phyloP scores from a whole-genome alignment of 768 basidiomycete genomes.

The Wakefieldia striispora region DNA sequence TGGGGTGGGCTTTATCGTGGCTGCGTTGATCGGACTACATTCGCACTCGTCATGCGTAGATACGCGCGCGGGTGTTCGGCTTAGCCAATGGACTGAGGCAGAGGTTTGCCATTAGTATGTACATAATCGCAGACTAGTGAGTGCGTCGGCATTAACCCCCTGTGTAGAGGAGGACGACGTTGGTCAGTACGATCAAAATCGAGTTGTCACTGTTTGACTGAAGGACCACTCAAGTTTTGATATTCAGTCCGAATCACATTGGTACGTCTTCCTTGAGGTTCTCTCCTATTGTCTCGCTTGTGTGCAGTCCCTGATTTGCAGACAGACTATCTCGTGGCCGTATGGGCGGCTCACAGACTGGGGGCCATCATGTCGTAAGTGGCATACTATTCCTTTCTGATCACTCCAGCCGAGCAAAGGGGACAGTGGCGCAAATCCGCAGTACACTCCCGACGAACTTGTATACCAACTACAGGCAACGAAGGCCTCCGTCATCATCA shows the following conservation, averaged over 20 bases:
- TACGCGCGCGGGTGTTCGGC: conserved; percentile 36
- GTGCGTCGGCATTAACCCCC: not conserved
- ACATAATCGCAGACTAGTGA: not conserved
- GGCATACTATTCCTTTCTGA: not conserved
- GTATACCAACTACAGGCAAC: conserved; percentile 51
- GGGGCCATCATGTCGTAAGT: conserved; percentile 59
- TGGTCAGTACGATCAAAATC: conserved; percentile 25
- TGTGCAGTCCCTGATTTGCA: not conserved
- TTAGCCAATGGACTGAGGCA: conserved; percentile 38
- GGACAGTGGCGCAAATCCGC: conserved; percentile 60
- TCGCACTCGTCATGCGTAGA: conserved; percentile 15
- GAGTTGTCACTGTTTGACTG: not conserved
- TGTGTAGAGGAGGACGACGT: conserved; percentile 38
- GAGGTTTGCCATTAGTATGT: conserved; percentile 35
- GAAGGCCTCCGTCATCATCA: conserved; percentile 47
- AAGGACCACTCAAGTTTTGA: conserved; percentile 43
- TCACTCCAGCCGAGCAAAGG: not conserved
- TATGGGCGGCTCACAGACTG: conserved; percentile 56
- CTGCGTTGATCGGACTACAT: no score
- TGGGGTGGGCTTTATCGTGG: no score
- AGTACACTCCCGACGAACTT: conserved; percentile 56
- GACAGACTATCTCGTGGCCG: conserved; percentile 52
- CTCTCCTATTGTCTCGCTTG: not conserved
- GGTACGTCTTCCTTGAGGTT: conserved; percentile 46
- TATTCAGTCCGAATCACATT: conserved; percentile 67